Conservation (phyloP, 139 green algal genomes). For the Chlorella sp. region DNA sequence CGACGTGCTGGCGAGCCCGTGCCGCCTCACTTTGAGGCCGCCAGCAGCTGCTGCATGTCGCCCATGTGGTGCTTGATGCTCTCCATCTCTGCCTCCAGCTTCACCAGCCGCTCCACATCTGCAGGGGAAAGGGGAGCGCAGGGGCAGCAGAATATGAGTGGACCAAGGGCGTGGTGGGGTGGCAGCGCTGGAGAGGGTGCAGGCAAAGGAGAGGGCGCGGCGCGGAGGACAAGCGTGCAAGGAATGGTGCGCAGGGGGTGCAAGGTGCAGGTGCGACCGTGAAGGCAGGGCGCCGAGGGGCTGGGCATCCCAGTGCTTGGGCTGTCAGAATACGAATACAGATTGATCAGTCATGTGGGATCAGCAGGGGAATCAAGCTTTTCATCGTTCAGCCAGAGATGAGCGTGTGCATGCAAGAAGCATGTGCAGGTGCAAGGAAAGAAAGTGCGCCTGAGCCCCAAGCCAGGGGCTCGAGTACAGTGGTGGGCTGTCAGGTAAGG, state of each 20-base stretch:
- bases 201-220: background rate
- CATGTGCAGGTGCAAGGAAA: too few species aligned
- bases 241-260: too few species aligned
- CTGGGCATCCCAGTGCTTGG: too few species aligned
- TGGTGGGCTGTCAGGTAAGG: too few species aligned
- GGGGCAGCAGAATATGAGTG: background rate
- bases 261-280: too few species aligned
- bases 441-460: too few species aligned
- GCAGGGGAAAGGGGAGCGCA: conserved; percentile 17
- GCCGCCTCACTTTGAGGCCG: background rate
- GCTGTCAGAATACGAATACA: conserved; percentile 1
- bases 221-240: too few species aligned
- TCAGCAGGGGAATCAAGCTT: conserved; percentile 8
- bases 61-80: conserved; percentile 42
- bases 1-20: background rate
- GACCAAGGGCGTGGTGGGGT: background rate
- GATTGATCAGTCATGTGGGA: background rate
- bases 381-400: background rate
- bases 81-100: conserved; percentile 69
- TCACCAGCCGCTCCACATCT: conserved; percentile 63
- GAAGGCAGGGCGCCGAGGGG: too few species aligned
- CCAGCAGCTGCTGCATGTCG: conserved; percentile 64
- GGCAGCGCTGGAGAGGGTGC: background rate
- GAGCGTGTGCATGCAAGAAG: background rate
- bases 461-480: too few species aligned